Base-by-base conservation (phyloP, 495 filamentous ascomycete genomes). In the Cercophora sp. region DNA sequence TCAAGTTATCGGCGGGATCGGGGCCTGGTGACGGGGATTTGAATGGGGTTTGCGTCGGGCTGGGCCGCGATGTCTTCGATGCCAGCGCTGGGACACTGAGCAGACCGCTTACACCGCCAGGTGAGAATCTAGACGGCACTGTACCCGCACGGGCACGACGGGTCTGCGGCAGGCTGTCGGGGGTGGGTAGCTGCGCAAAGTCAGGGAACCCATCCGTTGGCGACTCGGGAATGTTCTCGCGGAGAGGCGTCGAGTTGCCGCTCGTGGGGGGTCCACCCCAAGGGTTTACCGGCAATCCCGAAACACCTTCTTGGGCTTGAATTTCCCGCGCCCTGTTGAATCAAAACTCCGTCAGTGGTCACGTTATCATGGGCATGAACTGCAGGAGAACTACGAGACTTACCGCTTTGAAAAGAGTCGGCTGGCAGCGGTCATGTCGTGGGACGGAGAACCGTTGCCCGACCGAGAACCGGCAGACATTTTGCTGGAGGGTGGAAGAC, bases 171-270 rank as follows among this genome's bases (percentile, higher is more conserved):
- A 73, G 71, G 71, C 58, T 77, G 67, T 66, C 85, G 57, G 68
- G 74, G 45, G 70, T 77, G 64, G 76, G 81, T 69, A 67, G 75
- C 53, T 89, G 82, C 31, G 87, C 78, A 63, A 94, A 86, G 62
- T 96, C 91, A 16, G 93, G 91, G 60, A 96, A 97, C 52, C 87
- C 92, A 71, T 96, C 93, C 61, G 89, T 90, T 48, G 87, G 90
- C n/a, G 91, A 95, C 73, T 98, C 93, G 57, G 93, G 94, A 46
- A 96, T 96, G 49, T 93, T 96, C 72, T 97, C 93, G 54, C 93
- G 87, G 51, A 98, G 79, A 54, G 93, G 94, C 18, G 93, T 97
- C 39, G 93, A 96, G 73, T 94, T 86, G 49, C 90, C 91, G 66
- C 91, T 95, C 26, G 94, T 92, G 47, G 93, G 93, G 32, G 93